These are phyloP conservation scores for Brassica juncea DNA, from an alignment of 345 rosid species.

Conservation along the genomic window DNA sequence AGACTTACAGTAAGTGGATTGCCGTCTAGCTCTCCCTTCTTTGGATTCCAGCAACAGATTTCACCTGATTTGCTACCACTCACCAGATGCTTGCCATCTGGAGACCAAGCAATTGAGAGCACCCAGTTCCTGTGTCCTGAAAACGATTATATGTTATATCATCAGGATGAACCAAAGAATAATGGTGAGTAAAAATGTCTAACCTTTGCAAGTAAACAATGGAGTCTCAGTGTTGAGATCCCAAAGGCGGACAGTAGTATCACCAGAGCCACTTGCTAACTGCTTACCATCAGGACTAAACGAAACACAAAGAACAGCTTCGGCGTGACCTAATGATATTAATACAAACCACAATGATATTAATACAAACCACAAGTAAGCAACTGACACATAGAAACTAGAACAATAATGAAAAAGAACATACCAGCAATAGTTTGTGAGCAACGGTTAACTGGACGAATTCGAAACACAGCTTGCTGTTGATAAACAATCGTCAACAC, in stretches of 20 bases:
- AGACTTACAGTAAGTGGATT: conserved; percentile 58
- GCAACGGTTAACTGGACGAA: conserved; percentile 85
- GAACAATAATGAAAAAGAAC: background rate
- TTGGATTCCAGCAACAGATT: conserved; percentile 82
- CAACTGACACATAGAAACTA: background rate
- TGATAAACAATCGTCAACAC: conserved; percentile 88
- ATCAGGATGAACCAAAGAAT: background rate
- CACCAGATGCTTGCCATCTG: conserved; percentile 87
- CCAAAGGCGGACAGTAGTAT: conserved; percentile 92
- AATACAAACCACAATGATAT: background rate
- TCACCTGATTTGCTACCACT: conserved; percentile 96
- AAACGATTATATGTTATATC: background rate
- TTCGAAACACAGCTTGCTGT: conserved; percentile 91
- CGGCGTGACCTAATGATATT: background rate
- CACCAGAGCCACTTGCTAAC: conserved; percentile 97
- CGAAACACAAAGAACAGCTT: background rate
- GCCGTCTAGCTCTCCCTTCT: conserved; percentile 78
- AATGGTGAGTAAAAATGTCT: background rate
- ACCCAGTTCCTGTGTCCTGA: conserved; percentile 98
- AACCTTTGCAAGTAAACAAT: conserved; percentile 91
- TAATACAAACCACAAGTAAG: background rate
- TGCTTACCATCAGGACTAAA: conserved; percentile 79
- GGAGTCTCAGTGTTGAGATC: conserved; percentile 93
- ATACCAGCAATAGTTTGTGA: conserved; percentile 89
- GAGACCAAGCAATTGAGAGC: conserved; percentile 92